Evolutionary conservation across 75 land plant species (phyloP).

Genomic region (Selaginella tamariscina): DNA sequence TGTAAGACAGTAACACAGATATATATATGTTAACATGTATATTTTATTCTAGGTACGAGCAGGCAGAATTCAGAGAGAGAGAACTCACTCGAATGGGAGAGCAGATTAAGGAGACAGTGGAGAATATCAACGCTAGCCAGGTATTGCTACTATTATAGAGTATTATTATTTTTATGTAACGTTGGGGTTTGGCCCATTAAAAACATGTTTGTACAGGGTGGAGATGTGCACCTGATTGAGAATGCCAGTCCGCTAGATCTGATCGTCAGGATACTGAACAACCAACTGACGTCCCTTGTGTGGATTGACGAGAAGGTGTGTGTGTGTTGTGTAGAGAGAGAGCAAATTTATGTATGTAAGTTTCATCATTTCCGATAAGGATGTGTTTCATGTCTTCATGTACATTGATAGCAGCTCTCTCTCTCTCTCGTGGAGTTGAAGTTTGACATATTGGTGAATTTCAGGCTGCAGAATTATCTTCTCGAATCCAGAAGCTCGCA

Average conservation of each 20-base stretch:
- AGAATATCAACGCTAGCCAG: slow-evolving; percentile 73
- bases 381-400: too few species aligned
- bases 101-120: slow-evolving; percentile 70
- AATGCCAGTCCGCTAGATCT: slow-evolving; percentile 74
- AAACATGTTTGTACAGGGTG: slow-evolving; percentile 19
- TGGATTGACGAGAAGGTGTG: slow-evolving; percentile 97
- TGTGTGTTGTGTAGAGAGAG: too few species aligned
- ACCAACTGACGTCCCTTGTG: slow-evolving; percentile 78
- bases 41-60: slow-evolving; percentile 65
- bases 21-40: background rate
- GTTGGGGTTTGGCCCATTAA: background rate
- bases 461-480: slow-evolving; percentile 17
- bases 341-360: too few species aligned
- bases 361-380: too few species aligned
- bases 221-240: slow-evolving; percentile 30
- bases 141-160: slow-evolving; percentile 30
- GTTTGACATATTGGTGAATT: background rate
- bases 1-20: slow-evolving; percentile 53
- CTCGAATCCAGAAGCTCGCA: slow-evolving; percentile 11
- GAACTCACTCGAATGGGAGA: slow-evolving; percentile 87
- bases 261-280: slow-evolving; percentile 76
- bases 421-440: background rate
- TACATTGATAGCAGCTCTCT: background rate
- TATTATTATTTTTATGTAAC: background rate
- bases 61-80: slow-evolving; percentile 75